Conservation (phyloP, 1,284 basidiomycete species). For the Moesziomyces antarcticus region DNA sequence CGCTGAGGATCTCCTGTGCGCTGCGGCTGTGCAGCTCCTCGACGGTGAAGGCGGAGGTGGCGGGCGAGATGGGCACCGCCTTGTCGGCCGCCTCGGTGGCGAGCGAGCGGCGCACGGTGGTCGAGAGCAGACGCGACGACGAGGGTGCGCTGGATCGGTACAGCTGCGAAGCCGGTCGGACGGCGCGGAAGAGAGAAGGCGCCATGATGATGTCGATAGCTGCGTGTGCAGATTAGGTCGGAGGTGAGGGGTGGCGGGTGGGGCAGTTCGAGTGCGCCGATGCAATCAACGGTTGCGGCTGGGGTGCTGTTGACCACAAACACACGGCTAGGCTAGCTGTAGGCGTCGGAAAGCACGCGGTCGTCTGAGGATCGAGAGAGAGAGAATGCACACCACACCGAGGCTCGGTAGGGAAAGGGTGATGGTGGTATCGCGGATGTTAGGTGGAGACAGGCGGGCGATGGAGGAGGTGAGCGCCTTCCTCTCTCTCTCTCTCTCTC, state of each 20-base stretch:
- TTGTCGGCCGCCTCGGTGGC: slow-evolving; percentile 54
- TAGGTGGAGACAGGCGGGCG: slow-evolving; percentile 1
- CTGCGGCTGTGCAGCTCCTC: slow-evolving; percentile 77
- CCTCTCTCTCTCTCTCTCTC: background rate
- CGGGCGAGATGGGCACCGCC: slow-evolving; percentile 38
- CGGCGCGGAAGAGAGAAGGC: slow-evolving; percentile 43
- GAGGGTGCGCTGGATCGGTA: slow-evolving; percentile 36
- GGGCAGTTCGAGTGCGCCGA: background rate
- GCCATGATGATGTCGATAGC: slow-evolving; percentile 25
- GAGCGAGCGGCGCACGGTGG: slow-evolving; percentile 44
- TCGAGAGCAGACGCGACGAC: slow-evolving; percentile 29
- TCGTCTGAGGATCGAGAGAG: slow-evolving; percentile 1
- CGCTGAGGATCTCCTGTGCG: slow-evolving; percentile 80
- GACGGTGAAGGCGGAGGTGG: slow-evolving; percentile 52
- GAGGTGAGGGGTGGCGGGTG: slow-evolving; percentile 15
- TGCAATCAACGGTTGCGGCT: slow-evolving; percentile 1
- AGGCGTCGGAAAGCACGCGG: background rate
- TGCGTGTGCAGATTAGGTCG: background rate
- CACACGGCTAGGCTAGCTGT: background rate
- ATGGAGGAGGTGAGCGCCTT: slow-evolving; percentile 9
- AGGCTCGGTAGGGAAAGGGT: background rate
- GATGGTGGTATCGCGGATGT: slow-evolving; percentile 9
- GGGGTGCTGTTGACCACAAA: background rate
- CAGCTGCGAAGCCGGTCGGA: slow-evolving; percentile 39
- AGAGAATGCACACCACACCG: slow-evolving; percentile 12